phyloP scores from a whole-genome alignment of 805 yeast genomes.

The Dipodascopsis uninucleata region DNA sequence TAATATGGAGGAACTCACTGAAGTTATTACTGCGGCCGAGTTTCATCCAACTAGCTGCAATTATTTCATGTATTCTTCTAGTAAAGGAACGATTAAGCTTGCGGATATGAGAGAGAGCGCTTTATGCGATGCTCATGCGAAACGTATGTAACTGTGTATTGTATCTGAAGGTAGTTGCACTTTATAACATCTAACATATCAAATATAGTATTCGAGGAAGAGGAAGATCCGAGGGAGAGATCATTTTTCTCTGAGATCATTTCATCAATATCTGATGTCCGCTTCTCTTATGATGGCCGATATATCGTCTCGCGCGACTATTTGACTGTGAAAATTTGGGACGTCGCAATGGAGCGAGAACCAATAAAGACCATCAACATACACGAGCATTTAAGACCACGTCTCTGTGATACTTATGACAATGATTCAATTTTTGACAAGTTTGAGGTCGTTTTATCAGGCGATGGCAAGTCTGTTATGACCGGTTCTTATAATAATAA shows the following conservation, averaged over 20 bases:
- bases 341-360: conserved; percentile 90
- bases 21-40: conserved; percentile 93
- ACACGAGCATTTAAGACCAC: conserved; percentile 89
- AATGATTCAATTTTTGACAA: conserved; percentile 98
- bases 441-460: conserved; percentile 92
- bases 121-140: conserved; percentile 82
- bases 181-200: too few species aligned
- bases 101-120: conserved; percentile 97
- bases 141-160: conserved; percentile 24
- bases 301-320: conserved; percentile 97
- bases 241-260: conserved; percentile 97
- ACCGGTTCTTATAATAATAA: conserved; percentile 97
- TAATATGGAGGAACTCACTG: conserved; percentile 98
- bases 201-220: conserved; percentile 76
- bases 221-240: conserved; percentile 85
- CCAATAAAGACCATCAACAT: conserved; percentile 93
- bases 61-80: conserved; percentile 88
- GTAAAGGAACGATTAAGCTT: conserved; percentile 91
- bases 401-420: conserved; percentile 95
- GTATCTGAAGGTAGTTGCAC: too few species aligned
- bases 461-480: conserved; percentile 88
- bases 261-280: conserved; percentile 86
- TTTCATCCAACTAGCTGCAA: conserved; percentile 93
- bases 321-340: conserved; percentile 97
- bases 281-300: conserved; percentile 86